phyloP scores from a whole-genome alignment of 257 asterid species.

The Anisodus acutangulus region DNA sequence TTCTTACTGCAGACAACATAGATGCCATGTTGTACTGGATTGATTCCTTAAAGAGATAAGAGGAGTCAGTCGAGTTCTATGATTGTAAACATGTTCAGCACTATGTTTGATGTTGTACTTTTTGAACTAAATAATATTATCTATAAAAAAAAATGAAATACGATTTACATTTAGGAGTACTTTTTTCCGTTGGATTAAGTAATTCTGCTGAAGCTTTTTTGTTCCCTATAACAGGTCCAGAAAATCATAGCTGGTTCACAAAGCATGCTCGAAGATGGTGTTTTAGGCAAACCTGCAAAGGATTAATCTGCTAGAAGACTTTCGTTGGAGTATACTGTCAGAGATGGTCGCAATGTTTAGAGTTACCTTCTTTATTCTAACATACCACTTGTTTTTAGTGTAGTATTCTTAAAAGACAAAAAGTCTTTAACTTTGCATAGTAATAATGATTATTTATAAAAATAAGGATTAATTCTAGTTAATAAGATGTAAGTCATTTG shows the following conservation, averaged over 20 bases:
- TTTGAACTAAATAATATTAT: neutral
- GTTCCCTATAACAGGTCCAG: constrained; percentile 60
- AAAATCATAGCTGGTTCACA: constrained; percentile 69
- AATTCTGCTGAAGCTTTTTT: neutral
- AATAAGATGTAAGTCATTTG: no score
- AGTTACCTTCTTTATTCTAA: no score
- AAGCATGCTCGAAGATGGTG: constrained; percentile 55
- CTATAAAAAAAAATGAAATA: neutral
- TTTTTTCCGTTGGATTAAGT: neutral
- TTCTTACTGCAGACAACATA: neutral
- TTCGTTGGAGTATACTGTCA: constrained; percentile 43
- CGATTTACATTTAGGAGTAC: no score
- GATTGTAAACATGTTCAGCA: neutral
- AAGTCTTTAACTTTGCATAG: no score
- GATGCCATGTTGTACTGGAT: neutral
- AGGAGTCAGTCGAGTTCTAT: neutral
- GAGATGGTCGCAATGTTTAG: constrained; percentile 39
- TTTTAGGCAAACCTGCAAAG: constrained; percentile 50
- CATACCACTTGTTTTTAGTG: no score
- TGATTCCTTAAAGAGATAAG: neutral
- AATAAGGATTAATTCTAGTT: no score
- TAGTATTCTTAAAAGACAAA: no score
- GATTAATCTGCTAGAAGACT: constrained; percentile 49
- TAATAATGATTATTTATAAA: no score
- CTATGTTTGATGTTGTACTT: neutral